Evolutionary conservation across 2,329 filamentous ascomycete species (phyloP).

Genomic region (Neospermospora avenae): DNA sequence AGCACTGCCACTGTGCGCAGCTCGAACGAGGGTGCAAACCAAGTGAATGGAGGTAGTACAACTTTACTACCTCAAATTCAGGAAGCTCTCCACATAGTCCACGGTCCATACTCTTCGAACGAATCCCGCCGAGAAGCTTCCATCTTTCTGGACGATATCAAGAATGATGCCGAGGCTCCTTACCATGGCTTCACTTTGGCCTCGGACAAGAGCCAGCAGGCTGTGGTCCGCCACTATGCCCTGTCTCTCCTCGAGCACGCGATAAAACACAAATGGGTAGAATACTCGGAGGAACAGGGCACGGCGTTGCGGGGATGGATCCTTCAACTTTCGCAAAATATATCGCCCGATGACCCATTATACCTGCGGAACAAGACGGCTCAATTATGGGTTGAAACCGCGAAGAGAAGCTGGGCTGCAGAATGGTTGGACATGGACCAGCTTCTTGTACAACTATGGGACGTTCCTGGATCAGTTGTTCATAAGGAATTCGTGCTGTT

Average conservation of each 20-base stretch:
- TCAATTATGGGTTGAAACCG: slow-evolving; percentile 90
- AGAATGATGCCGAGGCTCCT: slow-evolving; percentile 74
- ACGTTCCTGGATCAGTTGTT: slow-evolving; percentile 56
- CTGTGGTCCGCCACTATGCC: slow-evolving; percentile 88
- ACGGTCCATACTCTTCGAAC: slow-evolving; percentile 78
- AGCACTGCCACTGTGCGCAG: slow-evolving; percentile 7
- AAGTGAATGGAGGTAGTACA: slow-evolving; percentile 39
- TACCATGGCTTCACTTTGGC: slow-evolving; percentile 83
- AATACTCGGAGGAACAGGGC: slow-evolving; percentile 67
- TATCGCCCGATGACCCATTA: slow-evolving; percentile 68
- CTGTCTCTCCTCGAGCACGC: slow-evolving; percentile 88
- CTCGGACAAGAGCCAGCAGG: slow-evolving; percentile 68
- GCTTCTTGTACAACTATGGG: slow-evolving; percentile 79
- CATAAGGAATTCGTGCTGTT: slow-evolving; percentile 85
- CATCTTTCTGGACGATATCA: slow-evolving; percentile 80
- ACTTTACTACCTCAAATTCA: slow-evolving; percentile 66
- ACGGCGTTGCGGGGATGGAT: slow-evolving; percentile 71
- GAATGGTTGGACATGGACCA: slow-evolving; percentile 96
- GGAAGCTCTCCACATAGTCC: slow-evolving; percentile 82
- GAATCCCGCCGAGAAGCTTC: slow-evolving; percentile 79
- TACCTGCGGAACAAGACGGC: slow-evolving; percentile 93
- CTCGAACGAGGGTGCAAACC: slow-evolving; percentile 14
- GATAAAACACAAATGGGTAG: slow-evolving; percentile 79
- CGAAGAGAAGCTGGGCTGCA: slow-evolving; percentile 87
- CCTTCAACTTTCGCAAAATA: slow-evolving; percentile 69